phyloP scores from a whole-genome alignment of 345 rosid genomes.

The Pelargonium nanum region DNA sequence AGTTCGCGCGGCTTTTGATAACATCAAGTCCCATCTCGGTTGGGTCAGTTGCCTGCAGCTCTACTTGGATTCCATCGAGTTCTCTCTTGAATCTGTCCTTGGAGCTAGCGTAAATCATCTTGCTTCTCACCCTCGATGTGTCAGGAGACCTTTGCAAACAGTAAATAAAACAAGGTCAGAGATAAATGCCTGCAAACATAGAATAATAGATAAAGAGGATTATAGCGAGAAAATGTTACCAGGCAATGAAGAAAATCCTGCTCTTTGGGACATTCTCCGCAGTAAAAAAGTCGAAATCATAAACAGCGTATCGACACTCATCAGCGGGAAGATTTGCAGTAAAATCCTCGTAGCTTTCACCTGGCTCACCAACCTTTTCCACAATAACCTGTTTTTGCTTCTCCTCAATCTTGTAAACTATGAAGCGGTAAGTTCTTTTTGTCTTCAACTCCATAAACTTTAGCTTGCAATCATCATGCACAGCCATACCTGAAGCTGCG shows the following conservation, averaged over 20 bases:
- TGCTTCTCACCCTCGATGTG: conserved; percentile 26
- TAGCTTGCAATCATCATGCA: conserved; percentile 37
- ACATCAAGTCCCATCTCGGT: conserved; percentile 32
- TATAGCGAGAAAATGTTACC: conserved; percentile 10
- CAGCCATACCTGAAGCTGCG: conserved; percentile 34
- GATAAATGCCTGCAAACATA: background rate
- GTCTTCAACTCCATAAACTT: conserved; percentile 30
- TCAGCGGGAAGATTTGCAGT: conserved; percentile 27
- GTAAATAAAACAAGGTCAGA: background rate
- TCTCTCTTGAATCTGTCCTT: conserved; percentile 30
- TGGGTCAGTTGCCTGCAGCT: conserved; percentile 33
- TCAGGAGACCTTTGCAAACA: conserved; percentile 24
- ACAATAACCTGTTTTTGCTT: conserved; percentile 28
- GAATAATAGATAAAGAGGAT: background rate
- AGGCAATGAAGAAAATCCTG: conserved; percentile 30
- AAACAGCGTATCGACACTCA: conserved; percentile 34
- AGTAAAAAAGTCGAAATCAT: conserved; percentile 27
- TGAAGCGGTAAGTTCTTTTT: conserved; percentile 27
- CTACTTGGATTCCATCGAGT: conserved; percentile 26
- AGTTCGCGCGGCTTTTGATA: conserved; percentile 22
- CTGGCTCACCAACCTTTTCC: conserved; percentile 29
- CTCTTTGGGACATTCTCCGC: conserved; percentile 29
- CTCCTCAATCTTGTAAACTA: conserved; percentile 31
- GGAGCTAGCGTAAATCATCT: conserved; percentile 32
- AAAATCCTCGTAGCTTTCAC: conserved; percentile 23